Base-by-base conservation (phyloP, 164 flowering plant species). In the Sedum album region DNA sequence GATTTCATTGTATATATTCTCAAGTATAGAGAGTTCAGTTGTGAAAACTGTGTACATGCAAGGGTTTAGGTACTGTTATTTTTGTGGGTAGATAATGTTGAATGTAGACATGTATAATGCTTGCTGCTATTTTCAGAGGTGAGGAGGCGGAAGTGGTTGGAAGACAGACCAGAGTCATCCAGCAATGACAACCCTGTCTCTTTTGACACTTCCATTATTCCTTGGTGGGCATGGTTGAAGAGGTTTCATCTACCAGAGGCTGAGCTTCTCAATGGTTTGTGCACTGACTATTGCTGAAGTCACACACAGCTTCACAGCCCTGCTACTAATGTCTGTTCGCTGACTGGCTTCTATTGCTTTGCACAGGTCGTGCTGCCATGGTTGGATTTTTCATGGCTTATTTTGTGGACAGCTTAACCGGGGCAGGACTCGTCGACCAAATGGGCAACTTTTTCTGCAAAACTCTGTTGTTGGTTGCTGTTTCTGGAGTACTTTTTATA, bases 211-310 rank as follows among this genome's bases (percentile, higher is more conserved):
- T 87, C 97, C 66, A 88, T 87, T 31, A 76, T 94, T 25, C 99
- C 99, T 6, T 94, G 97, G 99, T 94, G 99, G 99, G 88, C 96
- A 68, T 94, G 99, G 99, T 76, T 85, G 33, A 94, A 88, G 78
- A 82, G 96, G 68, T 94, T 82, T 82, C 99, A 94, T 78, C 91
- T 94, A 66, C 99, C 96, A 13, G 97, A 94, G 78, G 99, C 99
- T 30, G 99, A n/a, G n/a, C n/a, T n/a, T n/a, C n/a, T n/a, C n/a
- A n/a, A n/a, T n/a, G n/a, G n/a, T n/a, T n/a, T n/a, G 87, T 76
- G 65, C 49, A 20, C 6, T 2, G 65, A 33, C 65, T 38, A 46
- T n/a, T 39, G 42, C 42, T 63, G 41, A 36, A 11, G 71, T 21
- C 42, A 65, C 65, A 20, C 30, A 48, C 62, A 28, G 25, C 30